Base-by-base conservation (phyloP, 176 grass and related monocot genomes). In the Themeda triandra region DNA sequence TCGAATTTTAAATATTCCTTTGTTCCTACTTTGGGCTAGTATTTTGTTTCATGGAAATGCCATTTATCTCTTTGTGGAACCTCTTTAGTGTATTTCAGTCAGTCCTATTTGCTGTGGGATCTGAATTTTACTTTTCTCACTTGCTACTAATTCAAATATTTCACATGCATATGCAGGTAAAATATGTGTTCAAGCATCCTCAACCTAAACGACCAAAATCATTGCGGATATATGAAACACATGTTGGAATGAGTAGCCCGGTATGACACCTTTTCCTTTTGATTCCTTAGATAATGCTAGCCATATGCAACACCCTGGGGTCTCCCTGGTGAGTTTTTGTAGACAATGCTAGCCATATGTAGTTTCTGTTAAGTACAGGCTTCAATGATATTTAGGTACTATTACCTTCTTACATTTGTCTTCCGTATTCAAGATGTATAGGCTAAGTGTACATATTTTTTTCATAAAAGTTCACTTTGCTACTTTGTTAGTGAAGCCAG, bases 171-270 rank as follows among this genome's bases (percentile, higher is more conserved):
- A 30, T 90, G 85, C 83, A 98, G 96, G 96, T 95, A 83, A 95
- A 93, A 74, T 92, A 98, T 80, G 80, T 93, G 77, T 98, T 98
- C 66, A 71, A 92, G 83, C 91, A 98, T 84, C 87, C 92, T 85
- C 91, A 92, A 89, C 96, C 96, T 45, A 98, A 98, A 85, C 90
- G 84, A 39, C 96, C 96, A 86, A 95, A 95, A 44, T 98, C 96
- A 81, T 65, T 98, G 73, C 72, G 92, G 78, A 98, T 98, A 88
- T 98, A 98, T 80, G 96, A 98, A 91, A 92, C 91, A 51, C 96
- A 98, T 92, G 85, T 98, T 86, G 96, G 96, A 89, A 98, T 98
- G 92, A 98, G 96, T 78, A 98, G 96, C 86, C 87, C 91, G 77
- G 96, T 98, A 92, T 77, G 81, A 78, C 65, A 59, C 15, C 32